These are phyloP conservation scores for Arthrobotrys pseudoclavata DNA, from an alignment of 2,329 filamentous ascomycete species.

Conservation along the genomic window DNA sequence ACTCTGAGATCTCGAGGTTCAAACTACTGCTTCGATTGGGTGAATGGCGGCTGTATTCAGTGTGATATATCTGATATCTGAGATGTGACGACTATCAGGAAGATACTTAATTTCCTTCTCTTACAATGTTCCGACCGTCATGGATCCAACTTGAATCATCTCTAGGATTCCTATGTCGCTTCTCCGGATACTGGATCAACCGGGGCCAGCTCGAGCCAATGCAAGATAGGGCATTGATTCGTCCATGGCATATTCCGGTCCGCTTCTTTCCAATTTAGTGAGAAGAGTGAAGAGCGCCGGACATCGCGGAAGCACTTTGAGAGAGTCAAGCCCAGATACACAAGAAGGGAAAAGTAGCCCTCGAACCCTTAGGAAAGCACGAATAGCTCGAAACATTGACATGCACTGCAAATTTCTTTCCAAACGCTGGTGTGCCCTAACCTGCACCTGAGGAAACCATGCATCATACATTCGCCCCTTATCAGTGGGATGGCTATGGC, in stretches of 20 bases:
- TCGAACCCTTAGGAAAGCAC: background rate
- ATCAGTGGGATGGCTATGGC: constrained; percentile 31
- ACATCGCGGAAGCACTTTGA: constrained; percentile 25
- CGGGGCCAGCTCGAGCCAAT: constrained; percentile 29
- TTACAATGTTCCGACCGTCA: constrained; percentile 23
- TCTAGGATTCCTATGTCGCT: constrained; percentile 37
- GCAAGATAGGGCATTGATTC: constrained; percentile 42
- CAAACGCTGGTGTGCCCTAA: constrained; percentile 41
- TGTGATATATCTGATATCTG: background rate
- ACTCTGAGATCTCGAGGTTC: background rate
- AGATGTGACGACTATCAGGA: background rate
- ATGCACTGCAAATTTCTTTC: constrained; percentile 46
- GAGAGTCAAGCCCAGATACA: constrained; percentile 26
- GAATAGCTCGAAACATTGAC: constrained; percentile 34
- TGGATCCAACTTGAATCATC: constrained; percentile 41
- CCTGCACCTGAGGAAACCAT: constrained; percentile 16
- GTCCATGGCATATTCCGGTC: constrained; percentile 41
- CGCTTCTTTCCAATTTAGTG: constrained; percentile 48
- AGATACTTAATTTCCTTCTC: constrained; percentile 11
- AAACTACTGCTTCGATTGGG: background rate
- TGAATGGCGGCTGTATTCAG: background rate
- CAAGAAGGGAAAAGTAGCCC: constrained; percentile 13
- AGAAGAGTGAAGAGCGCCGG: constrained; percentile 44
- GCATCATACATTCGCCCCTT: constrained; percentile 26
- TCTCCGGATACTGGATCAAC: constrained; percentile 31